Evolutionary conservation across 768 basidiomycete genomes (phyloP), one percentile per base, ranked within the genome.

Genomic region (Pulveroboletus sp.): DNA sequence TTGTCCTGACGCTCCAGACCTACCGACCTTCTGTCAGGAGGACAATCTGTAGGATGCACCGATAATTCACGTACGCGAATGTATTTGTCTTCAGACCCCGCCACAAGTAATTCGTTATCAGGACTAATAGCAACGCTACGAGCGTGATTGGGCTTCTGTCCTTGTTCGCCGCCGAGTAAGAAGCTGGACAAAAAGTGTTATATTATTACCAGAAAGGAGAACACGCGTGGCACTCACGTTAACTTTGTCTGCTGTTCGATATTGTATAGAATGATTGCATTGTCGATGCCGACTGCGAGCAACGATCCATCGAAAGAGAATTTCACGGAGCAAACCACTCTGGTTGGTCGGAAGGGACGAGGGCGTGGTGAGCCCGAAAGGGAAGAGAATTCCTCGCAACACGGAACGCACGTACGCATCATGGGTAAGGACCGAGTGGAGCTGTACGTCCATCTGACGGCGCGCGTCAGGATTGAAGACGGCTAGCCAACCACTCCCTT

Each of bases 371-470:
- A 60, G 53, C 39, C 37, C 13, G 9, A 52, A 56, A 37, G 49
- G 47, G 45, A 54, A 30, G 27, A 5, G 5, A 41, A 51, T 38
- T 39, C n/a, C 48, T 33, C 24, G 28, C n/a, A 21, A 49, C 40
- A 27, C 7, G 68, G 65, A 54, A 30, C 7, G 33, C 11, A 70
- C 78, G 35, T 61, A 92, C 90, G 86, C 89, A 60, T 89, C 86
- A 62, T 94, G 93, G 66, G 80, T 78, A 39, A 93, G 72, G 31
- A 82, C 86, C 63, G 91, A 87, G 39, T 85, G 77, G 46, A 78
- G 61, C n/a, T 68, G 66, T 30, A 80, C 75, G 53, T 81, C 79
- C 57, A 81, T 70, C 59, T 73, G 70, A 57, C 77, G 74, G 10
- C 54, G 65, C 15, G 71, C 72, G 45, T 74, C 72, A 43, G 76